Evolutionary conservation across 768 basidiomycete genomes (phyloP).

Genomic region (Hysterangium stoloniferum): DNA sequence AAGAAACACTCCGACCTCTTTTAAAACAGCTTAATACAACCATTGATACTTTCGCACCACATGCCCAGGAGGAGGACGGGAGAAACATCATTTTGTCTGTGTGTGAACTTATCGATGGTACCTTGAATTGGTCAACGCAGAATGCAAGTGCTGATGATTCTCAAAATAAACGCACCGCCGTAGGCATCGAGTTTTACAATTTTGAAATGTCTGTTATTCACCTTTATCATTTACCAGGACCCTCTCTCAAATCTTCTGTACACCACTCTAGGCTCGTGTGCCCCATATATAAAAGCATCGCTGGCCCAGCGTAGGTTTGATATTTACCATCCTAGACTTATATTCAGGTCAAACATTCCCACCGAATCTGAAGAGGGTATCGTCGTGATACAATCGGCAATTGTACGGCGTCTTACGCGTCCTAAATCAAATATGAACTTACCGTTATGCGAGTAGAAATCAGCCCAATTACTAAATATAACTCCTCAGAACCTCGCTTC

Average conservation of each 20-base stretch:
- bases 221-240: not conserved
- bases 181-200: not conserved
- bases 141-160: not conserved
- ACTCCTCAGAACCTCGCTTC: slow-evolving; percentile 5
- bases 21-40: not conserved
- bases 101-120: not conserved
- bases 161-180: not conserved
- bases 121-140: not conserved
- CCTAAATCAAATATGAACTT: not conserved
- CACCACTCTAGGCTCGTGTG: slow-evolving; percentile 27
- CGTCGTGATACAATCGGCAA: slow-evolving; percentile 25
- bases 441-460: slow-evolving; percentile 19
- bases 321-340: slow-evolving; percentile 37
- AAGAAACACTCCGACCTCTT: slow-evolving; percentile 6
- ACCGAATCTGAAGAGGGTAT: slow-evolving; percentile 36
- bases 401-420: slow-evolving; percentile 29
- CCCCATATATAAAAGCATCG: slow-evolving; percentile 32
- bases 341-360: slow-evolving; percentile 24
- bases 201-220: not conserved
- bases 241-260: slow-evolving; percentile 22
- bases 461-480: slow-evolving; percentile 30
- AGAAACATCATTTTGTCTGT: not conserved
- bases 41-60: slow-evolving; percentile 6
- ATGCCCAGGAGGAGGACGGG: slow-evolving; percentile 16
- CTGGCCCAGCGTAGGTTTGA: slow-evolving; percentile 43